These are phyloP conservation scores for Pulchroboletus neoregius DNA, from an alignment of 1,284 basidiomycete genomes.

Conservation along the genomic window DNA sequence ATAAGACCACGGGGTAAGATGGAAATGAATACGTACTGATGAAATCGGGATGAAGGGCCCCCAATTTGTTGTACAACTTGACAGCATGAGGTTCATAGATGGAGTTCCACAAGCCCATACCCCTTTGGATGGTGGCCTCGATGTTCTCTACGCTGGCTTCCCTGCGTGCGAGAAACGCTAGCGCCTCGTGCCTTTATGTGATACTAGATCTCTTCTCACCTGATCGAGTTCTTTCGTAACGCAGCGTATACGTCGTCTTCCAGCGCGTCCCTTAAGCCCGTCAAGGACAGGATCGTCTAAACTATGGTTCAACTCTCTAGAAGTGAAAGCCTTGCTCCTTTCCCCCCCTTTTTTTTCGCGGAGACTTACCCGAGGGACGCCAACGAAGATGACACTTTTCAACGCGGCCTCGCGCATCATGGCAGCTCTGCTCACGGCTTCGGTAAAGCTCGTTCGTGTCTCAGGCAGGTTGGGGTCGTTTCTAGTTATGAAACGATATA, in stretches of 20 bases:
- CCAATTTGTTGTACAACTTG: conserved; percentile 88
- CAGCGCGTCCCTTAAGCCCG: conserved; percentile 68
- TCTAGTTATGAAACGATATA: conserved; percentile 75
- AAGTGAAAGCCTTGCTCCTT: conserved; percentile 2
- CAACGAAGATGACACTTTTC: conserved; percentile 91
- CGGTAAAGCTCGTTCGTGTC: conserved; percentile 44
- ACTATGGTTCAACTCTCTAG: conserved; percentile 13
- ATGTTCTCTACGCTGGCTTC: conserved; percentile 60
- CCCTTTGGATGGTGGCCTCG: conserved; percentile 61
- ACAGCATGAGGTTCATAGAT: conserved; percentile 89
- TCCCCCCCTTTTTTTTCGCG: conserved; percentile 11
- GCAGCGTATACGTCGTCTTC: conserved; percentile 74
- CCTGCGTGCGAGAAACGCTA: conserved; percentile 40
- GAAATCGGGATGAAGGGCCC: conserved; percentile 81
- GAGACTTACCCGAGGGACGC: conserved; percentile 73
- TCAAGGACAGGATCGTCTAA: conserved; percentile 81
- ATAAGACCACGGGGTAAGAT: conserved; percentile 36
- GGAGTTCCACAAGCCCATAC: conserved; percentile 77
- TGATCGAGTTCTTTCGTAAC: conserved; percentile 61
- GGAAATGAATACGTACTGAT: conserved; percentile 59
- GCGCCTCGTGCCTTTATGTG: conserved; percentile 24
- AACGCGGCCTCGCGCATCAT: conserved; percentile 91
- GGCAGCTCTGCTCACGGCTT: conserved; percentile 66
- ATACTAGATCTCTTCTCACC: conserved; percentile 46
- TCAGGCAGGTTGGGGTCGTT: conserved; percentile 41